Evolutionary conservation across 768 basidiomycete species (phyloP), one percentile per base, ranked within the genome.

Genomic region (Trametes cubensis): DNA sequence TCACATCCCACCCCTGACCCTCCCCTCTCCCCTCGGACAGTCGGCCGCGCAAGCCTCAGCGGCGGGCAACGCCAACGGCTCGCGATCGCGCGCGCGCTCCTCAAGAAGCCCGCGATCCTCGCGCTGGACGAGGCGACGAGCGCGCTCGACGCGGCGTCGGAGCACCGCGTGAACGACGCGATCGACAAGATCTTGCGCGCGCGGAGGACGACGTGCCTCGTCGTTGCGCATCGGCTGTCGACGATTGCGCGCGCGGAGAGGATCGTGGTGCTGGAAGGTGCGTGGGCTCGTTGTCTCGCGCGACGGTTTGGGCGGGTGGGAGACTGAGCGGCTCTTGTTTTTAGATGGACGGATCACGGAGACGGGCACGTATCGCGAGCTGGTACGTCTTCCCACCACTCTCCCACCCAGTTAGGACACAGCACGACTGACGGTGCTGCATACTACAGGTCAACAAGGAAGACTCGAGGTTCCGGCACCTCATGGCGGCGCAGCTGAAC

Each of bases 91-190:
- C 84, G 95, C 4, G 96, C 96, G 0, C 76, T 98, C 18, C 79
- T 98, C 45, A 92, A 91, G 74, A 92, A 90, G 59, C 96, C 96
- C 0, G 85, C 86, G 1, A 90, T 98, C 28, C 76, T 98, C 55
- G 89, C 92, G 10, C 77, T 97, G 40, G 94, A 96, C 64, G 94
- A 97, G 76, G 94, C 92, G 18, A 92, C 93, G 42, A 90, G 88
- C 64, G 88, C 94, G 15, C 74, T 96, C 59, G 94, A 96, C 71
- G 94, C 94, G 14, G 85, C 91, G 1, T 92, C 92, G 13, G 94
- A 95, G 73, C 86, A 90, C 66, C 81, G 90, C 61, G 90, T 95
- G 39, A 95, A 97, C 70, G 87, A 94, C 67, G 94, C 94, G 4
- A 89, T 97, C 49, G 93, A 94, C 71, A 90, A 88, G 71, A 94